These are phyloP conservation scores for Sugiyamaella qingdaonensis DNA, from an alignment of 805 yeast species.

Conservation along the genomic window DNA sequence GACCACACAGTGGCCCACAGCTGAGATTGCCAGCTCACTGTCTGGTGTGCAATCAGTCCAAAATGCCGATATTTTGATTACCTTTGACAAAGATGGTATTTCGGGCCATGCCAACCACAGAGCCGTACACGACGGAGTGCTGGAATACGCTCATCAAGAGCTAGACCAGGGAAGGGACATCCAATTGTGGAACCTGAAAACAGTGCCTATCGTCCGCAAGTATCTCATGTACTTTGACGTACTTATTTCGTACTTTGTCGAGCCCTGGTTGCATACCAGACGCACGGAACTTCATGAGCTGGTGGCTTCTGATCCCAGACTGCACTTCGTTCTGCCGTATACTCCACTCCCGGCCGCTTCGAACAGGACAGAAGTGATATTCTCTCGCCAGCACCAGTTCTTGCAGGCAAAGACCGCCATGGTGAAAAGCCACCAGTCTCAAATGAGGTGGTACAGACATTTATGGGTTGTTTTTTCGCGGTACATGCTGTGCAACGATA, in stretches of 20 bases:
- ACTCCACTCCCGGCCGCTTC: slow-evolving; percentile 13
- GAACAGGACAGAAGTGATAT: slow-evolving; percentile 14
- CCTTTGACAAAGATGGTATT: slow-evolving; percentile 81
- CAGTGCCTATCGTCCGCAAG: slow-evolving; percentile 36
- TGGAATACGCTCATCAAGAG: slow-evolving; percentile 20
- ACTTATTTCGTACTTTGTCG: slow-evolving; percentile 22
- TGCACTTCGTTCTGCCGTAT: slow-evolving; percentile 2
- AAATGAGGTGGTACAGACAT: slow-evolving; percentile 93
- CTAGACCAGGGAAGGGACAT: background rate
- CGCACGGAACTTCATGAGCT: background rate
- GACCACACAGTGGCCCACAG: slow-evolving; percentile 58
- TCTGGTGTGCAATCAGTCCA: slow-evolving; percentile 26
- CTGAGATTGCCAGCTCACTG: slow-evolving; percentile 39
- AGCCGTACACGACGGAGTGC: slow-evolving; percentile 25
- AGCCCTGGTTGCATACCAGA: slow-evolving; percentile 4
- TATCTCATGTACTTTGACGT: slow-evolving; percentile 35
- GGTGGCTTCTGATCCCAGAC: background rate
- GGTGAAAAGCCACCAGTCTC: slow-evolving; percentile 78
- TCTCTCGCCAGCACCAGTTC: slow-evolving; percentile 21
- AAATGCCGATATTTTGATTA: slow-evolving; percentile 45
- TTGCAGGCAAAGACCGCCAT: slow-evolving; percentile 58
- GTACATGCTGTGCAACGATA: slow-evolving; percentile 71
- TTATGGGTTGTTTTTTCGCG: slow-evolving; percentile 78
- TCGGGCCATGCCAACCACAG: slow-evolving; percentile 87
- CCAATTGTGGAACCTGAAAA: slow-evolving; percentile 29